Evolutionary conservation across 805 yeast genomes (phyloP).

Genomic region (Ogataea saltuana): DNA sequence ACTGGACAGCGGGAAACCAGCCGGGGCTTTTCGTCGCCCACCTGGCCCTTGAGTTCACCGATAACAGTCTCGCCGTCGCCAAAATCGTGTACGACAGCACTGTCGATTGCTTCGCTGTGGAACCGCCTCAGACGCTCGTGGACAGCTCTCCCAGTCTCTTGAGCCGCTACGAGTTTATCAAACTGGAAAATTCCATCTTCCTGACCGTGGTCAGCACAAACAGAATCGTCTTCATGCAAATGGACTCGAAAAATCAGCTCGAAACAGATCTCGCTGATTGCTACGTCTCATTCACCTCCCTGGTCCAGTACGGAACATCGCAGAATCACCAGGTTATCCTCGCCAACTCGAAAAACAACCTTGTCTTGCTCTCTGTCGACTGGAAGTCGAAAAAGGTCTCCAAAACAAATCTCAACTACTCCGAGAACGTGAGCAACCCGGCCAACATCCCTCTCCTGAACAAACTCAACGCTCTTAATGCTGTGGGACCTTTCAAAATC

Average conservation of each 20-base stretch:
- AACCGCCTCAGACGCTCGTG: slow-evolving; percentile 4
- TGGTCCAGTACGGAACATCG: slow-evolving; percentile 11
- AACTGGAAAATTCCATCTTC: slow-evolving; percentile 2
- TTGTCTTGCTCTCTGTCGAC: slow-evolving; percentile 10
- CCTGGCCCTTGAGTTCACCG: slow-evolving; percentile 12
- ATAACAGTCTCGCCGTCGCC: slow-evolving; percentile 15
- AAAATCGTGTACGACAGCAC: slow-evolving; percentile 7
- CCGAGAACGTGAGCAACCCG: slow-evolving; percentile 6
- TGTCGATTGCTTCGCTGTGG: slow-evolving; percentile 1
- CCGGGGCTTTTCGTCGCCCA: slow-evolving; percentile 3
- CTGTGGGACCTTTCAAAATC: slow-evolving; percentile 11
- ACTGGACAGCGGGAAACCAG: slow-evolving; percentile 13
- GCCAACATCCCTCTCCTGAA: slow-evolving; percentile 11
- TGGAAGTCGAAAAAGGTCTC: slow-evolving; percentile 8
- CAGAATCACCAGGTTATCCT: slow-evolving; percentile 10
- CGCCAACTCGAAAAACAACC: slow-evolving; percentile 14
- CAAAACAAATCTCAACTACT: slow-evolving; percentile 11
- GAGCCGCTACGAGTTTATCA: slow-evolving; percentile 15
- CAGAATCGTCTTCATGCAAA: slow-evolving; percentile 1
- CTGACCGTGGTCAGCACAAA: slow-evolving; percentile 7
- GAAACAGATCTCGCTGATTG: slow-evolving; percentile 7
- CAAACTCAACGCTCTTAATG: slow-evolving; percentile 18
- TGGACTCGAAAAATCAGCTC: not conserved
- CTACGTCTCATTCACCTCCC: slow-evolving; percentile 19
- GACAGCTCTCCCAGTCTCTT: slow-evolving; percentile 11